phyloP scores from a whole-genome alignment of 768 basidiomycete genomes.

The Hortiboletus campestris region DNA sequence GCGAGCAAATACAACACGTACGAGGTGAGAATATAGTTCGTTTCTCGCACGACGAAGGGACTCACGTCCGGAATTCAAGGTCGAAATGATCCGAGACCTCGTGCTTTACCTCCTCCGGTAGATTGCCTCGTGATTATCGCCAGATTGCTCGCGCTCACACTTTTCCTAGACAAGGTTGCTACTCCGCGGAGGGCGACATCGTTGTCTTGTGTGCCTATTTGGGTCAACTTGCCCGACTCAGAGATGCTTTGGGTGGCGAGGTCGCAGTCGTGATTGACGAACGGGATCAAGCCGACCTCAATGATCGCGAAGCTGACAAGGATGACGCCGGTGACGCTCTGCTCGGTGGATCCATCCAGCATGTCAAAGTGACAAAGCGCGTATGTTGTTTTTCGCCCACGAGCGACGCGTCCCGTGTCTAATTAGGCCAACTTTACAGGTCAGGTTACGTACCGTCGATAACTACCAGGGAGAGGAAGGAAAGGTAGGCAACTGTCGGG shows the following conservation, averaged over 20 bases:
- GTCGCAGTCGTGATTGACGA: constrained; percentile 70
- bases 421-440: constrained; percentile 34
- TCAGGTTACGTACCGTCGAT: constrained; percentile 71
- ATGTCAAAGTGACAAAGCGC: constrained; percentile 49
- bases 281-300: constrained; percentile 60
- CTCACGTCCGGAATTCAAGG: constrained; percentile 23
- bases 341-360: constrained; percentile 33
- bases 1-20: constrained; percentile 64
- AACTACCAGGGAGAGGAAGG: constrained; percentile 79
- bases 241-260: constrained; percentile 41
- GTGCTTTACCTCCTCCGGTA: constrained; percentile 50
- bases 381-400: constrained; percentile 33
- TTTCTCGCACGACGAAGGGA: neutral
- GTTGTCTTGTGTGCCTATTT: constrained; percentile 56
- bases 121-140: neutral
- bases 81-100: constrained; percentile 49
- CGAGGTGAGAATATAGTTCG: constrained; percentile 57
- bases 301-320: constrained; percentile 43
- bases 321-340: constrained; percentile 33
- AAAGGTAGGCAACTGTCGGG: constrained; percentile 34
- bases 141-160: neutral
- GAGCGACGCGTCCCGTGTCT: neutral
- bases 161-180: constrained; percentile 43
- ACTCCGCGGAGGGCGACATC: constrained; percentile 47
- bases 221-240: constrained; percentile 46